Evolutionary conservation across 345 rosid genomes (phyloP).

Genomic region (Melastoma malabathricum): DNA sequence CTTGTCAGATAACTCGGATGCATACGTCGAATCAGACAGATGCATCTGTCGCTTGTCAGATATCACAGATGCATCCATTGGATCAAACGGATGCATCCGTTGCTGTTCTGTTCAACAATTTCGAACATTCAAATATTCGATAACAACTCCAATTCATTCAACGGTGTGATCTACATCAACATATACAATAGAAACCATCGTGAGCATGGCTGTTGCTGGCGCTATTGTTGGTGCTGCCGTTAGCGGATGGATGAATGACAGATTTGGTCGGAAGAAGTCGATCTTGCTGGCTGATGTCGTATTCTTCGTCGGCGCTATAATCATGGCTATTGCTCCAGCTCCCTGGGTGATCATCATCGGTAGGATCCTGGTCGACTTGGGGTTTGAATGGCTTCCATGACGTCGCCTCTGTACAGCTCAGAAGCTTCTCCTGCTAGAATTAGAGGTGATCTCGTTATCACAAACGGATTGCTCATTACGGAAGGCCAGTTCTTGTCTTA

Average conservation of each 20-base stretch:
- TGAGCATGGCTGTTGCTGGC: conserved; percentile 83
- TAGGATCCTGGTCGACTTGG: conserved; percentile 68
- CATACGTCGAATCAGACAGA: too few species aligned
- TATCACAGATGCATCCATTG: too few species aligned
- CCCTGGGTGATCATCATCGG: conserved; percentile 65
- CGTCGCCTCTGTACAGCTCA: conserved; percentile 81
- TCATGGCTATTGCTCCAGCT: conserved; percentile 64
- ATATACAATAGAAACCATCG: conserved; percentile 33
- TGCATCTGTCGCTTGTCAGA: too few species aligned
- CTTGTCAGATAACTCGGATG: too few species aligned
- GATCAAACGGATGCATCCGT: too few species aligned
- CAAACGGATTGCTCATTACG: conserved; percentile 70
- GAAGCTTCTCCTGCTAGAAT: conserved; percentile 90
- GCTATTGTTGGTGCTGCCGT: conserved; percentile 79
- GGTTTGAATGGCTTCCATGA: conserved; percentile 97
- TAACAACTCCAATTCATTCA: too few species aligned
- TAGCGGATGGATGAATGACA: conserved; percentile 72
- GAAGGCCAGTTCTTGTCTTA: conserved; percentile 86
- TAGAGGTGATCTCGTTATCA: conserved; percentile 70
- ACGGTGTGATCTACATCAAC: too few species aligned
- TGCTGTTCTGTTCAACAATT: too few species aligned
- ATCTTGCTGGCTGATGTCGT: conserved; percentile 47
- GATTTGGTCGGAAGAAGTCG: conserved; percentile 53
- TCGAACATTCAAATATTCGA: too few species aligned
- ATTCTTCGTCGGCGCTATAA: conserved; percentile 50